These are phyloP conservation scores for Drechslerella dactyloides DNA, from an alignment of 2,329 filamentous ascomycete genomes.

Conservation along the genomic window DNA sequence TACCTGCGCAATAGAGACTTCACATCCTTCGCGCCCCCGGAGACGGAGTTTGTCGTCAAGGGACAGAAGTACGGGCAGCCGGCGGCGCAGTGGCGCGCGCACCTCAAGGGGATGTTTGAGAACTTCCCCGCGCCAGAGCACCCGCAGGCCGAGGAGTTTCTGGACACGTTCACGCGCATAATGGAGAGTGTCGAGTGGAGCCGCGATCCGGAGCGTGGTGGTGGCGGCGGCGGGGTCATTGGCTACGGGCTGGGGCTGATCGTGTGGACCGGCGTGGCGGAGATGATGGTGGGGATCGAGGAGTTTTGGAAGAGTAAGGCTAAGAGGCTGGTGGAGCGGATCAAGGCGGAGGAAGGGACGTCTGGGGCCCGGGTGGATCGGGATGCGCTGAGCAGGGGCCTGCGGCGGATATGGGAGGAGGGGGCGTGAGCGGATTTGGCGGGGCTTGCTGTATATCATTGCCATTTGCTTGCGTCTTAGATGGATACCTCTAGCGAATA, in stretches of 20 bases:
- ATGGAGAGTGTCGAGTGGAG: slow-evolving; percentile 48
- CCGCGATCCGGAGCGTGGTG: slow-evolving; percentile 19
- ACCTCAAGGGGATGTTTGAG: slow-evolving; percentile 42
- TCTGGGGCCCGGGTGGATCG: slow-evolving; percentile 31
- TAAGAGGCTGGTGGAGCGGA: slow-evolving; percentile 39
- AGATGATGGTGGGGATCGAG: slow-evolving; percentile 48
- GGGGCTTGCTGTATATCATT: background rate
- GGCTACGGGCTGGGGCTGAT: slow-evolving; percentile 34
- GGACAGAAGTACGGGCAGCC: slow-evolving; percentile 39
- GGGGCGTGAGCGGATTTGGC: background rate
- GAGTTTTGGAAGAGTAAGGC: slow-evolving; percentile 45
- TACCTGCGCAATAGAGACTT: slow-evolving; percentile 36
- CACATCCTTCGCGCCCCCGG: slow-evolving; percentile 22
- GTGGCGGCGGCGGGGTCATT: slow-evolving; percentile 37
- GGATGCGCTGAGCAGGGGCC: slow-evolving; percentile 29
- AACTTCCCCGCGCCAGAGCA: slow-evolving; percentile 47
- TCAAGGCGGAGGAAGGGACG: slow-evolving; percentile 38
- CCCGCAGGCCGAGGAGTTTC: slow-evolving; percentile 41
- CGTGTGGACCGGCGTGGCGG: slow-evolving; percentile 45
- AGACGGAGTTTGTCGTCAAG: slow-evolving; percentile 49
- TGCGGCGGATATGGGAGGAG: slow-evolving; percentile 36
- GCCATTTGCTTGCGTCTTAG: background rate
- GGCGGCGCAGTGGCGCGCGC: slow-evolving; percentile 33
- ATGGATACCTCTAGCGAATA: background rate
- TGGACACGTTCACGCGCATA: slow-evolving; percentile 38